Conservation (phyloP, 1,284 basidiomycete genomes). For the Austropuccinia psidii region DNA sequence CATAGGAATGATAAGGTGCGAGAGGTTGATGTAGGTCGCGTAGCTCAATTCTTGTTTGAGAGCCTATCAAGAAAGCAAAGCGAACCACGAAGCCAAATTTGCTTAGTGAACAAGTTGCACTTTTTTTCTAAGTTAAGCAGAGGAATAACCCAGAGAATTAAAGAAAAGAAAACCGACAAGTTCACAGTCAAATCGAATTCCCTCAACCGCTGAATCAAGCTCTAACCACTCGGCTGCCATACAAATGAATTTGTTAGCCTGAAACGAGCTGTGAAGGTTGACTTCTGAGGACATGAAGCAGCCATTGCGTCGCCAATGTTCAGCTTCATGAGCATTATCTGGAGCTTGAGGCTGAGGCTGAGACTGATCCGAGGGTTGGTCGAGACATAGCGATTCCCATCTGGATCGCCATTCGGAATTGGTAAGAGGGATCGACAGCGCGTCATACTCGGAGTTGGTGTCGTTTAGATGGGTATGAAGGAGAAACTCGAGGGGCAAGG, state of each 20-base stretch:
- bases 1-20: constrained; percentile 77
- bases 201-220: constrained; percentile 83
- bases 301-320: constrained; percentile 36
- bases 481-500: no score
- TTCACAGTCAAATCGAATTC: constrained; percentile 91
- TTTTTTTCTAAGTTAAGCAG: neutral
- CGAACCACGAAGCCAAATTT: neutral
- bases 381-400: constrained; percentile 82
- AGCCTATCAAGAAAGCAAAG: constrained; percentile 55
- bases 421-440: constrained; percentile 72
- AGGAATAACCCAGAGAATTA: neutral
- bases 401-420: constrained; percentile 76
- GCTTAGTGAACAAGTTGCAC: neutral
- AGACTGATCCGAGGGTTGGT: constrained; percentile 40
- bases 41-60: constrained; percentile 87
- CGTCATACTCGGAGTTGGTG: constrained; percentile 50
- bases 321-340: constrained; percentile 35
- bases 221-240: constrained; percentile 90
- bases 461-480: no score
- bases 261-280: constrained; percentile 3
- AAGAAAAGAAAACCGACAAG: constrained; percentile 56
- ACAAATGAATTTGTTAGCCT: constrained; percentile 51
- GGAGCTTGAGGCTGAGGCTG: constrained; percentile 38
- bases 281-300: constrained; percentile 42
- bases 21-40: constrained; percentile 81